Base-by-base conservation (phyloP, 2,329 filamentous ascomycete genomes). In the Chaetomium globosum region DNA sequence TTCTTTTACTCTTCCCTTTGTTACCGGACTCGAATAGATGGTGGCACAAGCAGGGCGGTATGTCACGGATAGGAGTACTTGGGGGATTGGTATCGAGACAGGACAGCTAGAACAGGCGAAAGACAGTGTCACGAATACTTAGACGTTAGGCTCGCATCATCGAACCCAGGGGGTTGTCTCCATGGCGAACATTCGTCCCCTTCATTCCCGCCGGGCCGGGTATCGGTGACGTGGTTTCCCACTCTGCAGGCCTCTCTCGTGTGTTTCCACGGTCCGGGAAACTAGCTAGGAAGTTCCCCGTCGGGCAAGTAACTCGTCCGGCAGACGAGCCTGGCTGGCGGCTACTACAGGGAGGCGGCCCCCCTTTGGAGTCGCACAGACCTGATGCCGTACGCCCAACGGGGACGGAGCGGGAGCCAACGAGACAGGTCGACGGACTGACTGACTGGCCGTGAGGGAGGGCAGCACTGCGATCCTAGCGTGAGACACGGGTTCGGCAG, bases 161-260 rank as follows among this genome's bases (percentile, higher is more conserved):
- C 28, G 36, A 55, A 7, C 33, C 33, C 33, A 9, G 9, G 33
- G 12, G 33, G 58, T 26, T 53, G 26, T 26, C 26, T 16, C 26
- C 58, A 16, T 36, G 4, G n/a, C 10, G 33, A 26, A 26, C 5
- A 7, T 51, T 39, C n/a, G 54, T 30, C 39, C 21, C 10, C 48
- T 54, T 53, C 54, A 13, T 21, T n/a, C n/a, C n/a, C n/a, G 26
- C 36, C 13, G 33, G 10, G 19, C 10, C 12, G 9, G 43, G n/a
- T 52, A 31, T 36, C 19, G 55, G 28, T 55, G 62, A 59, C 62
- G 62, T 64, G 62, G 59, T 59, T 43, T 48, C 26, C 8, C 16
- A 10, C 16, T 39, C 31, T 52, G 43, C 61, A 58, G 46, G 43
- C n/a, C 26, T 26, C 26, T 26, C 26, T 26, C 26, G 26, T 48